Conservation (phyloP, 2,329 filamentous ascomycete genomes). For the Davidsoniella eucalypti region DNA sequence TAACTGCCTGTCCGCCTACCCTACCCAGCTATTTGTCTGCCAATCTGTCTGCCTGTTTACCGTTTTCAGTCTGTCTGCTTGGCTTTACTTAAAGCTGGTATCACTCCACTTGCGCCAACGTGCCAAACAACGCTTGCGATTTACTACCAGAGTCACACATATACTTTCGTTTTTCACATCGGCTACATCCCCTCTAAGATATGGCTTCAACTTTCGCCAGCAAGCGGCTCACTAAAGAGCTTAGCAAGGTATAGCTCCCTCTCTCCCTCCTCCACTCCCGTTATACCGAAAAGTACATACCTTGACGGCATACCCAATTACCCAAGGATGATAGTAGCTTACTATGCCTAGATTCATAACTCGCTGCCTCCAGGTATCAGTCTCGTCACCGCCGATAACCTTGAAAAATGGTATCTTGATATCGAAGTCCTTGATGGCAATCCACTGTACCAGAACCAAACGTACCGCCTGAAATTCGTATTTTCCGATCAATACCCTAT, state of each 20-base stretch:
- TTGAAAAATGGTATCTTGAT: conserved; percentile 84
- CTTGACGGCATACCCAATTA: background rate
- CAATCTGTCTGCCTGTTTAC: too few relatives aligned
- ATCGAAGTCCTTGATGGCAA: conserved; percentile 82
- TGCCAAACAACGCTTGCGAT: background rate
- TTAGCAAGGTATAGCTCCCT: conserved; percentile 30
- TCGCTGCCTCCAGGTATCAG: conserved; percentile 52
- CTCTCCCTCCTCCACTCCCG: too few relatives aligned
- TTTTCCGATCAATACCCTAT: conserved; percentile 82
- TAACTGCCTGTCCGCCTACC: too few relatives aligned
- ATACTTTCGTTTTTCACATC: too few relatives aligned
- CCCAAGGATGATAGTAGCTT: background rate
- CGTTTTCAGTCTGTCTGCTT: too few relatives aligned
- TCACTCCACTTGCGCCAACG: background rate
- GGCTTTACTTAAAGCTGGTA: background rate
- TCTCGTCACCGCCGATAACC: conserved; percentile 64
- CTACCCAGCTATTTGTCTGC: too few relatives aligned
- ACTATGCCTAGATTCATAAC: conserved; percentile 30
- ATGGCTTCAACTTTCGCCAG: conserved; percentile 28
- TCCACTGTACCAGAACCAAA: conserved; percentile 67
- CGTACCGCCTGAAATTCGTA: conserved; percentile 71
- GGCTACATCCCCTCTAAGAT: too few relatives aligned
- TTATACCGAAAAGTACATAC: background rate
- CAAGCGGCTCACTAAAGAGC: conserved; percentile 43
- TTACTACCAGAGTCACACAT: background rate